phyloP scores from a whole-genome alignment of 192 early-diverging fungal species.

The Backusella mclennaniae region DNA sequence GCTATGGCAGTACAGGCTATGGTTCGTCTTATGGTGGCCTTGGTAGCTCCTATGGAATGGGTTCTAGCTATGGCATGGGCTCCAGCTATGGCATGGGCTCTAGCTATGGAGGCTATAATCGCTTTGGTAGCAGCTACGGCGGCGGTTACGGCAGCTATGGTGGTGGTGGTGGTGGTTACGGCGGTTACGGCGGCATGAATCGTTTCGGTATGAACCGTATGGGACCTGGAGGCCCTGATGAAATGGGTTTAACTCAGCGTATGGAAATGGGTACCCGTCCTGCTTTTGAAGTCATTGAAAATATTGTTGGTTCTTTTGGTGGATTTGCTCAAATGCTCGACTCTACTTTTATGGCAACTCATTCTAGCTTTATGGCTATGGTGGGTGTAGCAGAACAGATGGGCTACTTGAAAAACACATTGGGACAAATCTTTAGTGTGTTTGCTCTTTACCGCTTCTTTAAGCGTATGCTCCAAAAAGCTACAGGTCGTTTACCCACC shows the following conservation, averaged over 20 bases:
- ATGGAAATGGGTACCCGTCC: constrained; percentile 90
- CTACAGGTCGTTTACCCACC: constrained; percentile 63
- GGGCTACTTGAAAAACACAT: constrained; percentile 81
- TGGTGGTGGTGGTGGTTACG: constrained; percentile 42
- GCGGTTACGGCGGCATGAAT: constrained; percentile 39
- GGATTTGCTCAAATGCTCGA: constrained; percentile 98
- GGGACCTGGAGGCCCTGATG: constrained; percentile 53
- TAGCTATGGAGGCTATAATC: constrained; percentile 32
- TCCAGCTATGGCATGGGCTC: constrained; percentile 49
- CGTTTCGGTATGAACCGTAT: constrained; percentile 36
- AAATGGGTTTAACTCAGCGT: constrained; percentile 71
- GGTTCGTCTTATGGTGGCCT: constrained; percentile 33
- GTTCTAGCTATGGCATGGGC: constrained; percentile 33
- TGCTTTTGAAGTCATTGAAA: constrained; percentile 91
- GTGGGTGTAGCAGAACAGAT: constrained; percentile 98
- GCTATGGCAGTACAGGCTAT: constrained; percentile 32
- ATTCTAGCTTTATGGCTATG: constrained; percentile 92
- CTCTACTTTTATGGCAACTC: constrained; percentile 95
- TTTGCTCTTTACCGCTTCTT: constrained; percentile 74
- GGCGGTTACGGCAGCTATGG: constrained; percentile 35
- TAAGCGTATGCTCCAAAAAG: constrained; percentile 60
- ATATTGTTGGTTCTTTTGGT: constrained; percentile 93
- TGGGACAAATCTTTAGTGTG: constrained; percentile 81
- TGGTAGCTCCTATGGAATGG: constrained; percentile 41
- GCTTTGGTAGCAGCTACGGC: constrained; percentile 36